These are phyloP conservation scores for Hansenula sp. DNA, from an alignment of 1,139 yeast species.

Conservation along the genomic window DNA sequence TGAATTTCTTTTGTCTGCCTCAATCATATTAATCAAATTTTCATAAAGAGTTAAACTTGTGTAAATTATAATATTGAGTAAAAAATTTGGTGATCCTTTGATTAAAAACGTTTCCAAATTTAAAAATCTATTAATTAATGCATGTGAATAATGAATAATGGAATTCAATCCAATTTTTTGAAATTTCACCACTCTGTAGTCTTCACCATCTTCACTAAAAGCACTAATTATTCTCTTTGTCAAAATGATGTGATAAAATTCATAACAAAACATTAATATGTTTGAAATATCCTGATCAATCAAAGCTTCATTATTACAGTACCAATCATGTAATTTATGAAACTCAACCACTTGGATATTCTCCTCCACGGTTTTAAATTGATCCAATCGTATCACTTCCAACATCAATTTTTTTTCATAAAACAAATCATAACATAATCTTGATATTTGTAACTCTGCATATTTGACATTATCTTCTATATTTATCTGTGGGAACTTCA, in stretches of 20 bases:
- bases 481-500: slow-evolving; percentile 40
- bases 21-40: slow-evolving; percentile 31
- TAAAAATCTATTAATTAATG: slow-evolving; percentile 38
- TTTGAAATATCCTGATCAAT: slow-evolving; percentile 41
- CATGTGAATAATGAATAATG: slow-evolving; percentile 36
- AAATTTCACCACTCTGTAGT: slow-evolving; percentile 14
- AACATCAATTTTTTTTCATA: slow-evolving; percentile 14
- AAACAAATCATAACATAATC: slow-evolving; percentile 15
- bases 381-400: slow-evolving; percentile 13
- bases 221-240: slow-evolving; percentile 30
- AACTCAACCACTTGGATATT: slow-evolving; percentile 21
- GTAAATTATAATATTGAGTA: slow-evolving; percentile 45
- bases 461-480: slow-evolving; percentile 46
- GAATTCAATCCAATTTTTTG: slow-evolving; percentile 30
- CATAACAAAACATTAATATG: slow-evolving; percentile 37
- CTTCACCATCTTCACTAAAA: slow-evolving; percentile 1
- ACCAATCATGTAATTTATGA: slow-evolving; percentile 36
- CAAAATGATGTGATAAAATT: slow-evolving; percentile 38
- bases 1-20: slow-evolving; percentile 27
- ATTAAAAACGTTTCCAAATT: slow-evolving; percentile 37
- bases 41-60: slow-evolving; percentile 47
- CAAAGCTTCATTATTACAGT: slow-evolving; percentile 35
- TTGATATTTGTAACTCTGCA: slow-evolving; percentile 37
- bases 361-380: slow-evolving; percentile 8
- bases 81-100: slow-evolving; percentile 46